Base-by-base conservation (phyloP, 2,329 filamentous ascomycete genomes). In the Alternaria gansuensis region DNA sequence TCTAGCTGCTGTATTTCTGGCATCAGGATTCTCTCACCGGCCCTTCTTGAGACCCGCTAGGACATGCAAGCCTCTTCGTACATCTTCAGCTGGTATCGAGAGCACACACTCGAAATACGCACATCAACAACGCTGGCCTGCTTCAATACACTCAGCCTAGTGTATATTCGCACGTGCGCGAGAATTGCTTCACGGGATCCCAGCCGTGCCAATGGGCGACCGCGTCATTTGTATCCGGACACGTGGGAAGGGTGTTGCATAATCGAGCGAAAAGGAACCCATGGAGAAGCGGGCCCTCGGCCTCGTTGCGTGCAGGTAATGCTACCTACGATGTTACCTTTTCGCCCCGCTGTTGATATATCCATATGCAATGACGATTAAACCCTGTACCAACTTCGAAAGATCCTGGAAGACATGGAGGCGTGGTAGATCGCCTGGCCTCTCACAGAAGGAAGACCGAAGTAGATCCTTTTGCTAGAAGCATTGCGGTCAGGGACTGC, bases 201-300 rank as follows among this genome's bases (percentile, higher is more conserved):
- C n/a, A 21, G 44, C 44, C 29, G 31, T 29, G 31, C 21, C 44
- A 17, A 21, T 48, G 44, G 44, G 31, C 14, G 21, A 34, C 44
- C 44, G 21, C 44, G 44, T 48, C 44, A 48, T 48, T 34, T 24
- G 49, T 31, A 46, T 31, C 41, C 41, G 28, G 26, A 54, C 41
- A 29, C 23, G 33, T 48, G 41, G 33, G 33, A 39, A 28, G 14
- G 39, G 43, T 17, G 41, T 14, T 53, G 40, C 40, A 46, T 37
- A 34, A 48, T 36, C 41, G 17, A 26, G 31, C 24, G n/a, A 21
- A 45, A 46, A 46, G 29, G 40, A 48, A 48, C 31, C 44, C 29
- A 48, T 48, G 31, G 29, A 48, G 44, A 48, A 36, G 44, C 44
- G 44, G 44, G 31, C 21, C 44, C n/a, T 34, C 21, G 44, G 36